Conservation (phyloP, 2,329 filamentous ascomycete species). For the Akanthomyces muscarius region DNA sequence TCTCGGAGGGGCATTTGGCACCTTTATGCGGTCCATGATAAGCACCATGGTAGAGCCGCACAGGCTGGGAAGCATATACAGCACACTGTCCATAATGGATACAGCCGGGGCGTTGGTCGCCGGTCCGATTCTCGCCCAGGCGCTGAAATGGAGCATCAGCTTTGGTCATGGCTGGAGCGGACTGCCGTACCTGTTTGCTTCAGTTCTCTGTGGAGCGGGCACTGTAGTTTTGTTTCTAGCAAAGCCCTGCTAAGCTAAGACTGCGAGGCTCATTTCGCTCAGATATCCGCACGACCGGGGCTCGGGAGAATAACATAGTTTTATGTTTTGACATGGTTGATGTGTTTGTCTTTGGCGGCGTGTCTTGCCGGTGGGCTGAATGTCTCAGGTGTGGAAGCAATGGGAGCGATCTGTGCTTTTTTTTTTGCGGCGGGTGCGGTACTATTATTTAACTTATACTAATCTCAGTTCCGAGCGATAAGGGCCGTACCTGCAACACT, state of each 20-base stretch:
- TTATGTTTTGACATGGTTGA: neutral
- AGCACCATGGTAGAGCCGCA: slow-evolving; percentile 10
- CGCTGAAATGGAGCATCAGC: slow-evolving; percentile 1
- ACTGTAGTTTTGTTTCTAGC: neutral
- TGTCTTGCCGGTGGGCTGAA: too few relatives aligned
- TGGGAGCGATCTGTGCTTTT: slow-evolving; percentile 3
- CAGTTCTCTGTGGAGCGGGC: slow-evolving; percentile 1
- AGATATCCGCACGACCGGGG: neutral
- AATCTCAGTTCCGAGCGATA: neutral
- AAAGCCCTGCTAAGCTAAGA: neutral
- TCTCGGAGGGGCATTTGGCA: slow-evolving; percentile 10
- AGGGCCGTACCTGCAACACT: too few relatives aligned
- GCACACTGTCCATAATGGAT: slow-evolving; percentile 4
- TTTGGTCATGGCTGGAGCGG: slow-evolving; percentile 6
- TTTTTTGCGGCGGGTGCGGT: neutral
- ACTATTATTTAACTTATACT: neutral
- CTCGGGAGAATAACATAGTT: too few relatives aligned
- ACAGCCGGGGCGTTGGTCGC: neutral
- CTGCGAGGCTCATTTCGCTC: neutral
- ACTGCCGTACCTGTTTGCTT: slow-evolving; percentile 2
- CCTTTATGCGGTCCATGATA: slow-evolving; percentile 11
- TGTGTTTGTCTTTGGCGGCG: neutral
- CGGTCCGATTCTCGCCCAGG: neutral
- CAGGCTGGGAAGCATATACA: neutral
- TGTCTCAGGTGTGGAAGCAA: neutral